phyloP scores from a whole-genome alignment of 805 yeast genomes.

The Sugiyamaella valdiviana region DNA sequence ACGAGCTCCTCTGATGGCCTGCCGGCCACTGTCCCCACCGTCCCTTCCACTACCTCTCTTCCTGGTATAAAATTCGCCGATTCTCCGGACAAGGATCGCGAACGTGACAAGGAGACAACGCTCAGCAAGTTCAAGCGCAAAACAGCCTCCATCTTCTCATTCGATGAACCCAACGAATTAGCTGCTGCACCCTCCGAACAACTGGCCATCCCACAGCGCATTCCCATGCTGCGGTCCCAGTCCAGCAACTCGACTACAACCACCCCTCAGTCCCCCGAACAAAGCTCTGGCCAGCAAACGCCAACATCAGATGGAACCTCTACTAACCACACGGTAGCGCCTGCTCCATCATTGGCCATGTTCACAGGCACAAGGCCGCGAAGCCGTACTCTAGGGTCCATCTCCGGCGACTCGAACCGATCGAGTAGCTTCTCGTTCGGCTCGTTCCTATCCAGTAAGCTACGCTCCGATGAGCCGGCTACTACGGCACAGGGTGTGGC shows the following conservation, averaged over 20 bases:
- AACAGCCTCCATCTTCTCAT: background rate
- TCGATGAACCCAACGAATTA: background rate
- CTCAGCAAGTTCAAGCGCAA: background rate
- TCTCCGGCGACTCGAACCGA: conserved; percentile 5
- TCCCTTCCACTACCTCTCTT: background rate
- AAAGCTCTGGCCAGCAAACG: background rate
- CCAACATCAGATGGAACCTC: conserved; percentile 1
- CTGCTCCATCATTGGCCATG: background rate
- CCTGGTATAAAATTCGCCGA: background rate
- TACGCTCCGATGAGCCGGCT: conserved; percentile 4
- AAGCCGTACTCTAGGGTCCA: conserved; percentile 19
- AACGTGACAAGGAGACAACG: background rate
- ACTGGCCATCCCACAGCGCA: background rate
- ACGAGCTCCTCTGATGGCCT: too few relatives aligned
- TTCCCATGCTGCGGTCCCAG: conserved; percentile 1
- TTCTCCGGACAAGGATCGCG: background rate
- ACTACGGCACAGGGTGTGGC: background rate
- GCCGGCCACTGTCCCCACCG: background rate
- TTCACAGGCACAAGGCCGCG: conserved; percentile 13
- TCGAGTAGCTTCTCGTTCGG: conserved; percentile 12
- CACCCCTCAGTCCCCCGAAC: background rate
- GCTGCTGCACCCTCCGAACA: background rate
- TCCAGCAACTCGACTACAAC: conserved; percentile 1
- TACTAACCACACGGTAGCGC: background rate
- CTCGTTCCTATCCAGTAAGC: conserved; percentile 12